A percentile compares a stretch with the other conserved stretches of the same genome.
phyloP scores from a whole-genome alignment of 2,329 filamentous ascomycete genomes.

The Zymoseptoria tritici region DNA sequence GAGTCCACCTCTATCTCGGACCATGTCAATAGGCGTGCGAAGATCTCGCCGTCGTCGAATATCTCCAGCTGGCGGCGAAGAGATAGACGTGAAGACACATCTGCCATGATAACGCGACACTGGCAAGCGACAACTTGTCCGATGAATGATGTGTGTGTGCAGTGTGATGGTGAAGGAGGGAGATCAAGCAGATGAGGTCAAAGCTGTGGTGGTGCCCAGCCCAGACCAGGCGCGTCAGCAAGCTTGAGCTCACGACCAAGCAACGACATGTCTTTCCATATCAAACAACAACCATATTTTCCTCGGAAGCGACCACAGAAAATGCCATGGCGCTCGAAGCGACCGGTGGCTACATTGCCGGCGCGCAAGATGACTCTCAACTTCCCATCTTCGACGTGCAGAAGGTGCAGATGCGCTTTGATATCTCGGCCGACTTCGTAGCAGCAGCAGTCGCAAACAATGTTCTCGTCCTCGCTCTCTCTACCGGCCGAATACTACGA shows the following conservation, averaged over 20 bases:
- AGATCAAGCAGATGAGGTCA: no score
- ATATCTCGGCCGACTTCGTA: conserved; percentile 89
- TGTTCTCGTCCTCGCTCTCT: conserved; percentile 84
- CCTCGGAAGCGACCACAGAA: not conserved
- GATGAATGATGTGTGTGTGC: no score
- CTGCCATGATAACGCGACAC: no score
- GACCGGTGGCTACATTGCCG: conserved; percentile 24
- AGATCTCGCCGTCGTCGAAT: no score
- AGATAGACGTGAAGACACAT: no score
- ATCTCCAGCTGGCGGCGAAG: no score
- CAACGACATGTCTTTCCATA: not conserved
- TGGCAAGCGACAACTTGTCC: no score
- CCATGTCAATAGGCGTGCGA: no score
- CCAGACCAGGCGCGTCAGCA: not conserved
- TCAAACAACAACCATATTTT: not conserved
- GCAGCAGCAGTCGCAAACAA: conserved; percentile 96
- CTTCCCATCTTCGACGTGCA: conserved; percentile 93
- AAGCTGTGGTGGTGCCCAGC: not conserved
- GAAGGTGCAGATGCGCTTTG: conserved; percentile 86
- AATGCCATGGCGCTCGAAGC: conserved; percentile 18
- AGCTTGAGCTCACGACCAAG: not conserved
- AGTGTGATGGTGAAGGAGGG: no score
- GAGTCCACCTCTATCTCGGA: no score
- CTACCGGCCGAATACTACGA: conserved; percentile 82
- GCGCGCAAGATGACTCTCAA: conserved; percentile 41